These are phyloP conservation scores for Rhynchosporium graminicola DNA, from an alignment of 2,329 filamentous ascomycete species.

Conservation along the genomic window DNA sequence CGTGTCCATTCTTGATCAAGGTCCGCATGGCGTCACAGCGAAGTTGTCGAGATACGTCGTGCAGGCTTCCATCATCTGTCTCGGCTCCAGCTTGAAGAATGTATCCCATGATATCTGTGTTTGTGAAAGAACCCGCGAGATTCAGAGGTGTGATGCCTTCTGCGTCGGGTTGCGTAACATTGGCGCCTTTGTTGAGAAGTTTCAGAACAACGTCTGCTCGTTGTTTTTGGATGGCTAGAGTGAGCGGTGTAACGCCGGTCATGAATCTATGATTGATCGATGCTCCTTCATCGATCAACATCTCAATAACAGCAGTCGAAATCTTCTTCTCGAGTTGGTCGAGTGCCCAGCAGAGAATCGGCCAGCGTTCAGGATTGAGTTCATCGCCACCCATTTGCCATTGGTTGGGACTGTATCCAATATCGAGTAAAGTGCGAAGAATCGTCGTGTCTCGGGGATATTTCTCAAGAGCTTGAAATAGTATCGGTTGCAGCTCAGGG, in stretches of 20 bases:
- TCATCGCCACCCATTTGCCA: slow-evolving; percentile 17
- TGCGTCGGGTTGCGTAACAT: slow-evolving; percentile 60
- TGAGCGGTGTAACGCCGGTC: slow-evolving; percentile 25
- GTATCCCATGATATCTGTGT: slow-evolving; percentile 24
- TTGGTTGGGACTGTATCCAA: slow-evolving; percentile 52
- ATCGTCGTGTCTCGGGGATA: slow-evolving; percentile 57
- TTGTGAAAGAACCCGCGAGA: slow-evolving; percentile 42
- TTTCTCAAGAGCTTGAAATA: slow-evolving; percentile 54
- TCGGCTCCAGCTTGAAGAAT: slow-evolving; percentile 25
- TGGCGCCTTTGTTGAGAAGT: slow-evolving; percentile 59
- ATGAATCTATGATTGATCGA: slow-evolving; percentile 24
- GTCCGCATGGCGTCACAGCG: slow-evolving; percentile 57
- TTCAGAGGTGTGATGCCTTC: slow-evolving; percentile 62
- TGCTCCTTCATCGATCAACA: slow-evolving; percentile 51
- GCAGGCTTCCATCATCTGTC: slow-evolving; percentile 57
- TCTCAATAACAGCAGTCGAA: slow-evolving; percentile 57
- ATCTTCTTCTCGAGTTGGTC: slow-evolving; percentile 65
- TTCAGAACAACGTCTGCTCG: slow-evolving; percentile 32
- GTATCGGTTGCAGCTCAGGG: slow-evolving; percentile 46
- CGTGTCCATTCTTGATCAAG: slow-evolving; percentile 60
- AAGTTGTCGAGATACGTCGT: slow-evolving; percentile 62
- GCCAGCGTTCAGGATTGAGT: slow-evolving; percentile 49
- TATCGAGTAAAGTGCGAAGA: slow-evolving; percentile 53
- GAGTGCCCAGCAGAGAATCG: slow-evolving; percentile 61
- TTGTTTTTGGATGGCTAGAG: slow-evolving; percentile 21